Conservation (phyloP, 441 rosid species). For the Populus tomentosa region DNA sequence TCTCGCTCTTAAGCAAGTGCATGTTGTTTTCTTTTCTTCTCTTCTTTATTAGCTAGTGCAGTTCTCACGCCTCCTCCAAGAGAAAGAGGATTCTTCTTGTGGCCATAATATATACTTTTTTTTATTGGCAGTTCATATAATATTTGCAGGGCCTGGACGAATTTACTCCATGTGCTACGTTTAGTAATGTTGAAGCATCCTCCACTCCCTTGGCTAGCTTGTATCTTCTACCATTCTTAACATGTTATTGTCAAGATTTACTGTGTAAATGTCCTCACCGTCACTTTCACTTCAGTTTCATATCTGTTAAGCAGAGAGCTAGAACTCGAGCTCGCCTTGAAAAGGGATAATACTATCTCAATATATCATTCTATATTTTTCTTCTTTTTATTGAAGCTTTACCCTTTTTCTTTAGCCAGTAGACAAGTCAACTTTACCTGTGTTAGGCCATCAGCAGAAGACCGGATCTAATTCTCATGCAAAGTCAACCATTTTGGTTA, state of each 20-base stretch:
- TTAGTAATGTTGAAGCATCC: neutral
- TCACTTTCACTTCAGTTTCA: neutral
- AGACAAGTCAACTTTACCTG: neutral
- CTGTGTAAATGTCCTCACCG: neutral
- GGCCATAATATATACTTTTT: neutral
- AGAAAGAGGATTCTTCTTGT: neutral
- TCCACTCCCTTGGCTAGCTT: neutral
- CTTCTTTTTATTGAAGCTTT: neutral
- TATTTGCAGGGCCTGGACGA: neutral
- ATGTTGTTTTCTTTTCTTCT: neutral
- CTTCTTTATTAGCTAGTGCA: constrained; percentile 26
- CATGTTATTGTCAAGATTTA: neutral
- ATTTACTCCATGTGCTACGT: neutral
- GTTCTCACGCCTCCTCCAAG: constrained; percentile 39
- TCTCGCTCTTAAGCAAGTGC: constrained; percentile 31
- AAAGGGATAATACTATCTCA: neutral
- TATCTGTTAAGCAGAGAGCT: neutral
- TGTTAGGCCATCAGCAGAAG: neutral
- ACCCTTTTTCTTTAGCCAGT: neutral
- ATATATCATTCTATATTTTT: neutral
- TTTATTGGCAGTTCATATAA: neutral
- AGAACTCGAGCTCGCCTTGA: neutral
- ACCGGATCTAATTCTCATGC: neutral
- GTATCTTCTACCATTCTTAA: neutral
- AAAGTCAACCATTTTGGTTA: neutral